phyloP scores from a whole-genome alignment of 2,329 filamentous ascomycete genomes.

The Colletotrichum plurivorum region DNA sequence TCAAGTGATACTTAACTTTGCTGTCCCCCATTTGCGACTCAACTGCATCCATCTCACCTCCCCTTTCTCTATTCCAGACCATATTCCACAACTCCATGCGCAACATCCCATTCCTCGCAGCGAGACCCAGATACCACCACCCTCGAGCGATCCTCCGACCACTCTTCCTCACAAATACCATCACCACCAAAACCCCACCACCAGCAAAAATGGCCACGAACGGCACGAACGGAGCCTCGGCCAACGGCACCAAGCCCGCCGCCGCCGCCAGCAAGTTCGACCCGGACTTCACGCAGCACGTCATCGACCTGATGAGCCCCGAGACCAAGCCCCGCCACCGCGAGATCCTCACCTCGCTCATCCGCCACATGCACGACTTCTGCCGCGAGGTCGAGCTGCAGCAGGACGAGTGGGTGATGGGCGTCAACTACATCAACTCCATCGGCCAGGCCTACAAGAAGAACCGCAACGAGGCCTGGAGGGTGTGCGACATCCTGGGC shows the following conservation, averaged over 20 bases:
- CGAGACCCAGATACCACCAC: too few species aligned
- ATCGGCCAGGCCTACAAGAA: constrained; percentile 41
- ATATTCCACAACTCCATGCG: neutral
- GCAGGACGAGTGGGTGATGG: constrained; percentile 39
- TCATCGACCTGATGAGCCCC: constrained; percentile 41
- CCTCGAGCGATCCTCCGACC: too few species aligned
- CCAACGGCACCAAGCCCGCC: constrained; percentile 24
- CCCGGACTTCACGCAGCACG: constrained; percentile 41
- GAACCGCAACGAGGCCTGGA: constrained; percentile 41
- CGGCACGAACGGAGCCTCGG: constrained; percentile 28
- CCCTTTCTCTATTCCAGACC: neutral
- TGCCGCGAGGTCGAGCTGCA: constrained; percentile 38
- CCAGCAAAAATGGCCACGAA: constrained; percentile 35
- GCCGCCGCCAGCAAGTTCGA: constrained; percentile 37
- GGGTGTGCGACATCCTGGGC: constrained; percentile 39
- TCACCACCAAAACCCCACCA: neutral
- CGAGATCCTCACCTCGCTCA: constrained; percentile 37
- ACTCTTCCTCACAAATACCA: too few species aligned
- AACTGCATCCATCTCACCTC: neutral
- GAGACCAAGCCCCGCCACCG: constrained; percentile 37
- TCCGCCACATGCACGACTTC: constrained; percentile 39
- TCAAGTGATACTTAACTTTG: constrained; percentile 20
- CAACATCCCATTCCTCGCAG: neutral
- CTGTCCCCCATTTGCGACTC: neutral
- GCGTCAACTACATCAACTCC: constrained; percentile 41